Evolutionary conservation across 352 stramenopile species (phyloP).

Genomic region (Phytophthora fragariae): DNA sequence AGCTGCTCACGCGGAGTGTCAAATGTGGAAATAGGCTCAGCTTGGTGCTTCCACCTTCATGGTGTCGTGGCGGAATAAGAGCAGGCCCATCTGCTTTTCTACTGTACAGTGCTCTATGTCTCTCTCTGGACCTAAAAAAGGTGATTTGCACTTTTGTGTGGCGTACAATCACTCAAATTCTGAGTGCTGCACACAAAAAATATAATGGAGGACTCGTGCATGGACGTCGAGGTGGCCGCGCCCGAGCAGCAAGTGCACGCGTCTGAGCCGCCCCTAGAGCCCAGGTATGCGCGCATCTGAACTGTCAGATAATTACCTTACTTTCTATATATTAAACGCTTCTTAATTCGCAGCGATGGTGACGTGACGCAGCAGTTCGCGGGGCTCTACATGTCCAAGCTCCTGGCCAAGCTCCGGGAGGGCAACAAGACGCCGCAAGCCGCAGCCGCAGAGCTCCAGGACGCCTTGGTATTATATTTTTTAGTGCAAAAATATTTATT

Average conservation of each 20-base stretch:
- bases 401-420: conserved; percentile 35
- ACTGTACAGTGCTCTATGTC: conserved; percentile 5
- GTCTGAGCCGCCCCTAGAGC: background rate
- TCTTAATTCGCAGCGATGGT: background rate
- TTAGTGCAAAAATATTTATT: background rate
- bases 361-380: conserved; percentile 28
- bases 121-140: conserved; percentile 11
- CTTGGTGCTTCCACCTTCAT: conserved; percentile 11
- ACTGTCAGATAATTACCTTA: background rate
- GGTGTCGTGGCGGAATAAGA: conserved; percentile 22
- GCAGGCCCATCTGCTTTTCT: conserved; percentile 19
- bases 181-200: background rate
- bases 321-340: background rate
- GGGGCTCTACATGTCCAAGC: conserved; percentile 56
- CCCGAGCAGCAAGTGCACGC: background rate
- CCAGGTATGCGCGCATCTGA: background rate
- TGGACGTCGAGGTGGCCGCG: background rate
- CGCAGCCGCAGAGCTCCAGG: conserved; percentile 36
- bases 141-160: conserved; percentile 23
- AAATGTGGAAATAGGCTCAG: conserved; percentile 38
- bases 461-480: conserved; percentile 31
- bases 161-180: background rate
- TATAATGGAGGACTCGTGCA: background rate
- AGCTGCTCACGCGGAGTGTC: background rate
- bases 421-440: conserved; percentile 36